phyloP scores from a whole-genome alignment of 345 rosid species.

The Euphorbia tirucalli region DNA sequence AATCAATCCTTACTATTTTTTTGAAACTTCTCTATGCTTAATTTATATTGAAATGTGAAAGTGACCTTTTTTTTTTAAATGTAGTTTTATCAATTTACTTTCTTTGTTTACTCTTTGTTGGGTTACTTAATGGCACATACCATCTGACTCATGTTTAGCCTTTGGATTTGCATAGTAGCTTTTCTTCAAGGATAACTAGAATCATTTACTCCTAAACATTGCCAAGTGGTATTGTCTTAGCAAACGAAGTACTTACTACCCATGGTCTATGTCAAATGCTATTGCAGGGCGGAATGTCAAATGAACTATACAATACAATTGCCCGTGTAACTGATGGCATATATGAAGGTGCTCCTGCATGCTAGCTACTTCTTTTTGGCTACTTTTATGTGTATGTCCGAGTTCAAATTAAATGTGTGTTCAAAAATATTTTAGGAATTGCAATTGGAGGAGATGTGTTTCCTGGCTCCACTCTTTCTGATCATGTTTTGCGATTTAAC shows the following conservation, averaged over 20 bases:
- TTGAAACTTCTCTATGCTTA: neutral
- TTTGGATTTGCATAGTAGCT: neutral
- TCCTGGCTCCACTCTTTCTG: slow-evolving; percentile 93
- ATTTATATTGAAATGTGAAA: neutral
- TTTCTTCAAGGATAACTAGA: neutral
- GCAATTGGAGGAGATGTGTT: slow-evolving; percentile 99
- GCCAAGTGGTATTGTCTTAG: neutral
- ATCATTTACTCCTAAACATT: slow-evolving; percentile 5
- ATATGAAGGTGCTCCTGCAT: slow-evolving; percentile 62
- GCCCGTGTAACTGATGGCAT: slow-evolving; percentile 96
- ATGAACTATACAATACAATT: slow-evolving; percentile 86
- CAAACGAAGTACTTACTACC: neutral
- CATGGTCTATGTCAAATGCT: neutral
- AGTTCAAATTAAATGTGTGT: slow-evolving; percentile 1
- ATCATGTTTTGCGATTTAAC: slow-evolving; percentile 88
- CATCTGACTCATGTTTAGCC: neutral
- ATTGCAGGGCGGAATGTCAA: slow-evolving; percentile 96
- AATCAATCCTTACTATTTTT: neutral
- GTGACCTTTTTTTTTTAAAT: neutral
- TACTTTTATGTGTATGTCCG: slow-evolving; percentile 7
- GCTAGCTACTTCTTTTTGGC: neutral
- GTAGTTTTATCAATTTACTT: neutral
- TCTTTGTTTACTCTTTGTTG: neutral
- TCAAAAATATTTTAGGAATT: slow-evolving; percentile 56
- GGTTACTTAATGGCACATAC: neutral